Evolutionary conservation across 139 green algal genomes (phyloP).

Genomic region (Diplosphaera chodatii): DNA sequence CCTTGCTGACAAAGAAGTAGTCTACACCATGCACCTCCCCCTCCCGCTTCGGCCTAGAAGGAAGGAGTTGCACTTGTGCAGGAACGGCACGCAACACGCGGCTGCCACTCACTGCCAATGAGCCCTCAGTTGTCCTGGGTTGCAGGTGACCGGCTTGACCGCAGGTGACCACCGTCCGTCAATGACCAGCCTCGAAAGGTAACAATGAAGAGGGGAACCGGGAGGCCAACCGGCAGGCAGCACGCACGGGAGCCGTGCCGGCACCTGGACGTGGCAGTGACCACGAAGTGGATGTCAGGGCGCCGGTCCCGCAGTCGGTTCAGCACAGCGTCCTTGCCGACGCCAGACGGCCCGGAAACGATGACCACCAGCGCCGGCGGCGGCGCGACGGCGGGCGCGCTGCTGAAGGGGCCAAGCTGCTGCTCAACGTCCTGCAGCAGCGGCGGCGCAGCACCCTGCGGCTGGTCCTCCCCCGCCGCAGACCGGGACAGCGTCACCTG

Average conservation of each 20-base stretch:
- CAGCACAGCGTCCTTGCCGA: conserved; percentile 93
- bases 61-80: too few relatives aligned
- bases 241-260: too few relatives aligned
- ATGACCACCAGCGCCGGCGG: conserved; percentile 67
- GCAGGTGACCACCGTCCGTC: too few relatives aligned
- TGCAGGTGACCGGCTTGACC: too few relatives aligned
- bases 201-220: too few relatives aligned
- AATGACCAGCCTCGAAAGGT: too few relatives aligned
- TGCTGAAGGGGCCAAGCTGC: neutral
- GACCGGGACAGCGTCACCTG: neutral
- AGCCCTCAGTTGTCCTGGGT: too few relatives aligned
- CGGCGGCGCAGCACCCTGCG: conserved; percentile 1
- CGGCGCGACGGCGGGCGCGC: conserved; percentile 25
- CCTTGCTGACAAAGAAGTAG: conserved; percentile 86
- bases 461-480: neutral
- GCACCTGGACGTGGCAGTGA: conserved; percentile 86
- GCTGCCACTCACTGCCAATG: too few relatives aligned
- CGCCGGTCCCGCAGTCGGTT: conserved; percentile 53
- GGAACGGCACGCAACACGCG: too few relatives aligned
- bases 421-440: neutral
- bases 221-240: too few relatives aligned
- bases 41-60: conserved; percentile 48
- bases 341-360: conserved; percentile 85
- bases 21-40: conserved; percentile 84
- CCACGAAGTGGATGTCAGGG: conserved; percentile 87